Evolutionary conservation across 495 filamentous ascomycete species (phyloP).

Genomic region (Letharia lupina): DNA sequence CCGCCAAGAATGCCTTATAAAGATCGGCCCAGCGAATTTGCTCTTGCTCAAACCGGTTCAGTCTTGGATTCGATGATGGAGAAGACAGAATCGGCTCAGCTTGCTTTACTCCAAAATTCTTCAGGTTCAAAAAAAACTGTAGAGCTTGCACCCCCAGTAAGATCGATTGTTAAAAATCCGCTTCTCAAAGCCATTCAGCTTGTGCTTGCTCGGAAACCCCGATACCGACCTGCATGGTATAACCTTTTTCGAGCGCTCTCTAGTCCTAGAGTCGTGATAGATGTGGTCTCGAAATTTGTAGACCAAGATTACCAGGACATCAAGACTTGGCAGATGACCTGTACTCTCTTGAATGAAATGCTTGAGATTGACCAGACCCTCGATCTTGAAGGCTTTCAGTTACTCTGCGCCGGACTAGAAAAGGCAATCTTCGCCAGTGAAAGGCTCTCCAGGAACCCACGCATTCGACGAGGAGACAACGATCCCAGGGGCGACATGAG

Average conservation of each 20-base stretch:
- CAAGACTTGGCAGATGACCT: slow-evolving; percentile 14
- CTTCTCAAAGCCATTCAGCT: slow-evolving; percentile 41
- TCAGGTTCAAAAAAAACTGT: neutral
- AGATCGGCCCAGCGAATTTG: slow-evolving; percentile 3
- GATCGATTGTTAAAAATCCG: slow-evolving; percentile 25
- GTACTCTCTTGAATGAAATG: slow-evolving; percentile 32
- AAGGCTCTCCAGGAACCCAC: slow-evolving; percentile 2
- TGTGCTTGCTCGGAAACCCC: slow-evolving; percentile 29
- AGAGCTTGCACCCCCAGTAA: neutral
- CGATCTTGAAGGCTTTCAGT: slow-evolving; percentile 37
- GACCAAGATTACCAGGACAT: slow-evolving; percentile 16
- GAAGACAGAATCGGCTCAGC: neutral
- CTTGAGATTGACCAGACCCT: slow-evolving; percentile 32
- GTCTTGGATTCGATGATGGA: neutral
- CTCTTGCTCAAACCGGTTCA: slow-evolving; percentile 1
- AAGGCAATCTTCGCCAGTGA: slow-evolving; percentile 31
- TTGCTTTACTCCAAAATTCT: neutral
- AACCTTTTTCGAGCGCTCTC: slow-evolving; percentile 10
- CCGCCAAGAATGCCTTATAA: slow-evolving; percentile 27
- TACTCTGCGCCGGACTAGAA: slow-evolving; percentile 40
- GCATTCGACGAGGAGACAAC: neutral
- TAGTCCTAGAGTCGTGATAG: neutral
- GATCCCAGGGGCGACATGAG: neutral
- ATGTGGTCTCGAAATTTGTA: slow-evolving; percentile 2
- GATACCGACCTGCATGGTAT: slow-evolving; percentile 35